phyloP scores from a whole-genome alignment of 495 filamentous ascomycete species.

The Daldinia childiae region DNA sequence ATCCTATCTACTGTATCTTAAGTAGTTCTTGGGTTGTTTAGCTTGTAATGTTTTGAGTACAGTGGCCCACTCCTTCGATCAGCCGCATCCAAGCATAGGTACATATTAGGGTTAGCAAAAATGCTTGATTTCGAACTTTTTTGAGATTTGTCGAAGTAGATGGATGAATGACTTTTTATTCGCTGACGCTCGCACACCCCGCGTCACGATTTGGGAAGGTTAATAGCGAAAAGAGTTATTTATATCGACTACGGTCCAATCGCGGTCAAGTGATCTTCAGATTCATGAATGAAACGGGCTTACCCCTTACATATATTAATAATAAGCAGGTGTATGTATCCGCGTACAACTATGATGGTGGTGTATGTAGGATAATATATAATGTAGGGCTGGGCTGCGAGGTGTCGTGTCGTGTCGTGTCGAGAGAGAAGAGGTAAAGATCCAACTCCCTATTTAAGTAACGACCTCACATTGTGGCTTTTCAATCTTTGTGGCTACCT shows the following conservation, averaged over 20 bases:
- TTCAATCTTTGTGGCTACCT: not conserved
- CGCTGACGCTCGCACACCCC: conserved; percentile 7
- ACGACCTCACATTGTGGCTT: not conserved
- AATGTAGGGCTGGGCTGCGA: conserved; percentile 14
- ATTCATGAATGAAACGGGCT: conserved; percentile 8
- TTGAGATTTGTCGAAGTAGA: not conserved
- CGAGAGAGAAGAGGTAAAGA: not conserved
- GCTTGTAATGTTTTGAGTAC: not conserved
- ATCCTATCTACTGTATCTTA: not conserved
- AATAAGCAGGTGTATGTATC: too few species aligned
- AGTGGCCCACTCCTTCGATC: not conserved
- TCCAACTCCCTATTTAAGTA: conserved; percentile 3
- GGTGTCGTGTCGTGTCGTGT: not conserved
- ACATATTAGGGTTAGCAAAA: not conserved
- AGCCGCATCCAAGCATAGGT: not conserved
- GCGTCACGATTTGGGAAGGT: conserved; percentile 22
- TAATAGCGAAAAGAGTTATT: conserved; percentile 10
- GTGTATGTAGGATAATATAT: not conserved
- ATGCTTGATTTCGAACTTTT: not conserved
- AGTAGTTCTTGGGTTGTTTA: too few species aligned
- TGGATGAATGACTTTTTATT: too few species aligned
- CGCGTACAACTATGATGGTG: too few species aligned
- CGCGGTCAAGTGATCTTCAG: conserved; percentile 5
- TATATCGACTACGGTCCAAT: conserved; percentile 25
- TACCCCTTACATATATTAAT: conserved; percentile 9